phyloP scores from a whole-genome alignment of 371 early-diverging fungal genomes.

The Mucor lusitanicus region DNA sequence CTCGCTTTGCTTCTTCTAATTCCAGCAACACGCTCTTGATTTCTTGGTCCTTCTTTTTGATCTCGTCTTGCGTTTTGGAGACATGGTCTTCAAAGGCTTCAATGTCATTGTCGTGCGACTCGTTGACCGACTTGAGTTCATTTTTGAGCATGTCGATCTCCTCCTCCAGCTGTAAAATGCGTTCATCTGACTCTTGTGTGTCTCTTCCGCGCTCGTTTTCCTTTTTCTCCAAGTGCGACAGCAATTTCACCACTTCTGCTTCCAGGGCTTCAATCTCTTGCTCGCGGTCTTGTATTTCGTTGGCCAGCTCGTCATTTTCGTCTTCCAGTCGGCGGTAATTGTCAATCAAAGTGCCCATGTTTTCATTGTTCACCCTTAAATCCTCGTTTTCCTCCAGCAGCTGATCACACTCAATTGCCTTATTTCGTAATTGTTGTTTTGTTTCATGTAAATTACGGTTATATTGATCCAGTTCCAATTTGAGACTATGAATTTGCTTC shows the following conservation, averaged over 20 bases:
- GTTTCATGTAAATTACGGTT: conserved; percentile 25
- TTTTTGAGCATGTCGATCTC: conserved; percentile 20
- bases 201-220: neutral
- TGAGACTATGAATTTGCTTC: conserved; percentile 33
- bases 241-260: conserved; percentile 38
- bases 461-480: conserved; percentile 26
- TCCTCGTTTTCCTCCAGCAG: conserved; percentile 24
- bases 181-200: conserved; percentile 19
- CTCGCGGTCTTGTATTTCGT: conserved; percentile 31
- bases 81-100: conserved; percentile 25
- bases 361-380: conserved; percentile 8
- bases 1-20: conserved; percentile 6
- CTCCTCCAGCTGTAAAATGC: neutral
- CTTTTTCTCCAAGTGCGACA: conserved; percentile 14
- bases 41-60: conserved; percentile 21
- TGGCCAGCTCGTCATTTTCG: conserved; percentile 18
- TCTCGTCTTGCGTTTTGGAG: neutral
- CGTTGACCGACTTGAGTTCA: conserved; percentile 11
- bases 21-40: conserved; percentile 19
- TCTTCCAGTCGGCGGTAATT: conserved; percentile 9
- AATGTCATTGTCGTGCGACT: conserved; percentile 20
- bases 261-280: conserved; percentile 38
- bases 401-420: conserved; percentile 28
- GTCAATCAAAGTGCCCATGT: conserved; percentile 10
- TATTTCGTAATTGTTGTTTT: conserved; percentile 31